Evolutionary conservation across 176 grass and related monocot genomes (phyloP).

Genomic region (Stipa capillata): DNA sequence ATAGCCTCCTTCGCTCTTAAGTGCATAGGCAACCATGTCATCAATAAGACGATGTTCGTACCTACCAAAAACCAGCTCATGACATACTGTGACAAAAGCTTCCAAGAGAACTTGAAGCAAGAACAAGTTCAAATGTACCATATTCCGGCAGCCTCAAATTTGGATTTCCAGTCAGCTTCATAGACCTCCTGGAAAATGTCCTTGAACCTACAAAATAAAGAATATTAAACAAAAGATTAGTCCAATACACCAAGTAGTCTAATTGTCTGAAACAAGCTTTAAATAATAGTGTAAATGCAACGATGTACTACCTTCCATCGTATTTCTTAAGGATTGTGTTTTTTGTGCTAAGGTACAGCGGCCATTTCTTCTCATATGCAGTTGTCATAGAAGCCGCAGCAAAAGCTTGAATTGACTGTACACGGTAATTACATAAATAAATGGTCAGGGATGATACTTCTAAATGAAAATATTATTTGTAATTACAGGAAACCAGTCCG

Average conservation of each 20-base stretch:
- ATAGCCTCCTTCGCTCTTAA: conserved; percentile 92
- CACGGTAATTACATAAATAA: conserved; percentile 1
- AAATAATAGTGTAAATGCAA: not conserved
- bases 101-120: not conserved
- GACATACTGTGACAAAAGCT: not conserved
- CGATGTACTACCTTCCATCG: conserved; percentile 70
- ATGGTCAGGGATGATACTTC: not conserved
- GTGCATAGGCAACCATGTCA: conserved; percentile 98
- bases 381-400: conserved; percentile 86
- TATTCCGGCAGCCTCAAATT: conserved; percentile 83
- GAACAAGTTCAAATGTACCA: conserved; percentile 40
- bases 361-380: conserved; percentile 95
- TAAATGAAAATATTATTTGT: not conserved
- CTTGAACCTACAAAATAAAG: conserved; percentile 62
- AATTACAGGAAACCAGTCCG: not conserved
- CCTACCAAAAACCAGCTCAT: conserved; percentile 35
- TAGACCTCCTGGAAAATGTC: conserved; percentile 99
- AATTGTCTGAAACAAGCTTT: not conserved
- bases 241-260: not conserved
- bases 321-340: conserved; percentile 99
- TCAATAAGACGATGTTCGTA: conserved; percentile 97
- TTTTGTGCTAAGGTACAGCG: conserved; percentile 95
- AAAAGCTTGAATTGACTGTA: conserved; percentile 81
- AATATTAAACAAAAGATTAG: conserved; percentile 11
- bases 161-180: conserved; percentile 90